Base-by-base conservation (phyloP, 352 stramenopile genomes). In the Phytophthora brassicae region DNA sequence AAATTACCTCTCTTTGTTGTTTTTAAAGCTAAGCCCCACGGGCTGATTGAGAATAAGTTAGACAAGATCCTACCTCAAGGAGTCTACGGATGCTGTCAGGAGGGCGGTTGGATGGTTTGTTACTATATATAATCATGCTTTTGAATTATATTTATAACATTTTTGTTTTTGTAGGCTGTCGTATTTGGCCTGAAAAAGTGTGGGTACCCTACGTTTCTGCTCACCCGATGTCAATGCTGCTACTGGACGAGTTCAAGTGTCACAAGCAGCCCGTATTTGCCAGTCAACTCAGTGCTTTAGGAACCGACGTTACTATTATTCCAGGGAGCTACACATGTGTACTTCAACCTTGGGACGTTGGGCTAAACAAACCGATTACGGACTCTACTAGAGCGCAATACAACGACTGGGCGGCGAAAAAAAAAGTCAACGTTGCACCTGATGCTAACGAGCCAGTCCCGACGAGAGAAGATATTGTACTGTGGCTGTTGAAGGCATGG, bases 311-410 rank as follows among this genome's bases (percentile, higher is more conserved):
- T 2, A 13, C 17, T 17, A n/a, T 61, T 14, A 61, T 61, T 33
- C 43, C 35, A 6, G 54, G 42, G 29, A 43, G 54, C n/a, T n/a
- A n/a, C n/a, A n/a, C n/a, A n/a, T n/a, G 26, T 13, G 41, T 60
- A 8, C 28, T 52, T 1, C 42, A 52, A 33, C 52, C 52, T 1
- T 60, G 52, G 24, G 52, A 44, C 26, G 42, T 60, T 0, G 54
- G 43, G 1, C n/a, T 48, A 4, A 61, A 61, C 54, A 61, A 42
- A 13, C 54, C 43, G 0, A 9, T 53, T 0, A 61, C 53, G 24
- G 54, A 54, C 0, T 29, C 31, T 0, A n/a, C 48, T 2, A 20
- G 42, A 22, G 29, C 31, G 24, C 43, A 54, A 16, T 54, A 54
- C 12, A 26, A 60, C 19, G 43, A 29, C 12, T 54, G 54, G 54